Percentiles rank a stretch among this genome's conserved stretches.
phyloP scores from a whole-genome alignment of 2,329 filamentous ascomycete species.

The Phaeosphaeriaceae sp. region DNA sequence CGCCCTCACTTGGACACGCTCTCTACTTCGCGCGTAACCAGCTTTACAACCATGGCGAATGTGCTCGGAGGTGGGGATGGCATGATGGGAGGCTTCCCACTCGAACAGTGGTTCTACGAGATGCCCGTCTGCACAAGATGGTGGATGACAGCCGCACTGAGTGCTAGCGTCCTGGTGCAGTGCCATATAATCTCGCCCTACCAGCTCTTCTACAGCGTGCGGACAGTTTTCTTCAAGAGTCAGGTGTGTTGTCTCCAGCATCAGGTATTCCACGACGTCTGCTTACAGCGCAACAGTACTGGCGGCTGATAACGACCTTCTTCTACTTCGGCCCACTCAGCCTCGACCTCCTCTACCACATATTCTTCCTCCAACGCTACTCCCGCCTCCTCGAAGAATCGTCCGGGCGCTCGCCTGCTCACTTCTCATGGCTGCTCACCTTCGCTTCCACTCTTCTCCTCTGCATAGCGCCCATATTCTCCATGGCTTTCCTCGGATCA shows the following conservation, averaged over 20 bases:
- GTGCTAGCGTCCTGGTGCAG: slow-evolving; percentile 88
- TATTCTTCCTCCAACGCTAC: slow-evolving; percentile 98
- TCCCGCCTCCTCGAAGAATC: slow-evolving; percentile 94
- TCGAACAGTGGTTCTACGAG: slow-evolving; percentile 99
- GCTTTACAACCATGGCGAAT: slow-evolving; percentile 51
- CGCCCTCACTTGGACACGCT: background rate
- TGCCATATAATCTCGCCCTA: slow-evolving; percentile 92
- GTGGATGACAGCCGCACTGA: slow-evolving; percentile 94
- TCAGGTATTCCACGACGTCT: background rate
- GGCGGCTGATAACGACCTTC: slow-evolving; percentile 95
- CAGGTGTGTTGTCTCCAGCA: slow-evolving; percentile 67
- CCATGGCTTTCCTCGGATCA: slow-evolving; percentile 92
- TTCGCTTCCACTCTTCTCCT: slow-evolving; percentile 84
- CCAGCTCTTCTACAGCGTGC: slow-evolving; percentile 96
- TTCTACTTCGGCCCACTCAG: slow-evolving; percentile 96
- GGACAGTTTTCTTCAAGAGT: slow-evolving; percentile 87
- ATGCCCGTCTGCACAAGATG: slow-evolving; percentile 95
- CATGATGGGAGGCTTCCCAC: slow-evolving; percentile 68
- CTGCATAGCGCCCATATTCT: slow-evolving; percentile 82
- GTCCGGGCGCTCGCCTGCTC: slow-evolving; percentile 86
- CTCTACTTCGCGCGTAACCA: background rate
- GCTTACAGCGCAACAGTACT: slow-evolving; percentile 70
- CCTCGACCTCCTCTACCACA: slow-evolving; percentile 93
- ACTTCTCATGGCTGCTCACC: slow-evolving; percentile 92
- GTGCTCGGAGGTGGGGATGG: slow-evolving; percentile 52